Base-by-base conservation (phyloP, 2,329 filamentous ascomycete genomes). In the Penicillium sp. region DNA sequence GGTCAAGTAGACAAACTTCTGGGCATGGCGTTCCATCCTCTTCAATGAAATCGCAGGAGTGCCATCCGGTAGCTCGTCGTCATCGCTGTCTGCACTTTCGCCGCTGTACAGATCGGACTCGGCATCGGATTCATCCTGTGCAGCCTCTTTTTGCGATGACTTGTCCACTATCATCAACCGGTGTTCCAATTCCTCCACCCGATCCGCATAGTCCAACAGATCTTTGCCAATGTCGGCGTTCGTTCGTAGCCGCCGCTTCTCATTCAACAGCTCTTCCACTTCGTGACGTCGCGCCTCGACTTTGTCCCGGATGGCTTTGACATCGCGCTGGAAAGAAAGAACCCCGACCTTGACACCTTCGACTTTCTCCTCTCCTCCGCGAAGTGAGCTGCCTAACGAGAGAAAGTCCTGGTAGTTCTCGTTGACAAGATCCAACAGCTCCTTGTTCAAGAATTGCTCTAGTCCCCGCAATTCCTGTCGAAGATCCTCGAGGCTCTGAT, bases 401-500 rank as follows among this genome's bases (percentile, higher is more conserved):
- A 98, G 71, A 61, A 98, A 98, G 50, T 91, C 86, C 42, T 88
- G 85, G 67, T 98, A 97, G 69, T 98, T 95, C 45, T 85, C 80
- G 65, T 98, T 98, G 57, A 98, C 93, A 7, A 98, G 80, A 71
- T 96, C 91, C 17, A 98, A 77, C 3, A 98, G 77, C 72, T 98
- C 93, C 55, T 85, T 81, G 62, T 84, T 87, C 53, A 98, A 83
- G 19, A 84, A 78, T 59, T 87, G 81, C 58, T 84, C 87, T 45
- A 94, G 79, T 51, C 89, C 81, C 39, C 90, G 84, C 15, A 98
- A 77, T 63, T 98, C 94, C 5, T 84, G 74, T 32, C 91, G 87
- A 29, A 98, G 76, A 67, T 98, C 93, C 66, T 95, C 90, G 42
- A 98, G 86, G 0, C 91, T 96, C 69, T 98, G 93, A 68, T 98